These are phyloP conservation scores for Dendrobium chrysotoxum DNA, from an alignment of 106 monocot species.

Conservation along the genomic window DNA sequence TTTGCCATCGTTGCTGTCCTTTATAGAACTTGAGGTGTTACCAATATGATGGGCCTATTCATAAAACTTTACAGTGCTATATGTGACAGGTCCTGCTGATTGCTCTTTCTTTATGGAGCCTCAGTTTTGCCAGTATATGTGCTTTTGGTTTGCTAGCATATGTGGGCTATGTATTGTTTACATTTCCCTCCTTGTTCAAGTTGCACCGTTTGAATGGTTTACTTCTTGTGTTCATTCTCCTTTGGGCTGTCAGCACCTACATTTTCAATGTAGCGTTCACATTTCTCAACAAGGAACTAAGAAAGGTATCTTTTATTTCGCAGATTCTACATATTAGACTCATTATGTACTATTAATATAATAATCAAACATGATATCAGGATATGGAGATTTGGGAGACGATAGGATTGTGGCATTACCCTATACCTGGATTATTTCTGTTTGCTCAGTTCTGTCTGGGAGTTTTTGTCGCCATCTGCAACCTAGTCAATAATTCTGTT, in stretches of 20 bases:
- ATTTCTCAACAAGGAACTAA: slow-evolving; percentile 75
- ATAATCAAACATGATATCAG: slow-evolving; percentile 28
- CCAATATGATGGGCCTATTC: slow-evolving; percentile 17
- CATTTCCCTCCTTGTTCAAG: slow-evolving; percentile 76
- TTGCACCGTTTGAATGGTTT: slow-evolving; percentile 91
- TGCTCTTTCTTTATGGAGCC: slow-evolving; percentile 92
- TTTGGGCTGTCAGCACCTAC: slow-evolving; percentile 93
- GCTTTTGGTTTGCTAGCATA: slow-evolving; percentile 92
- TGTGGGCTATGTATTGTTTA: slow-evolving; percentile 81
- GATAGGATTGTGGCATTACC: slow-evolving; percentile 94
- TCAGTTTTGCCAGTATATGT: slow-evolving; percentile 87
- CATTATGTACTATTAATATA: background rate
- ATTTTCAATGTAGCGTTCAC: slow-evolving; percentile 66
- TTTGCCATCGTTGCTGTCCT: background rate
- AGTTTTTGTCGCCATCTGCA: slow-evolving; percentile 76
- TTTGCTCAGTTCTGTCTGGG: slow-evolving; percentile 92
- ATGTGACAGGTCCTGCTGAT: slow-evolving; percentile 77
- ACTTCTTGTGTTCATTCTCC: slow-evolving; percentile 89
- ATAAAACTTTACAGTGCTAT: slow-evolving; percentile 15
- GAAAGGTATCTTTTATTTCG: slow-evolving; percentile 45
- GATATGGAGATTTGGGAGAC: slow-evolving; percentile 99
- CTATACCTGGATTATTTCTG: slow-evolving; percentile 86
- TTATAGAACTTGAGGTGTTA: background rate
- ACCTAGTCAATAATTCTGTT: slow-evolving; percentile 92
- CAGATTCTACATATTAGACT: background rate